A percentile compares a stretch with the other conserved stretches of the same genome.
These are phyloP conservation scores for Leptomonas pyrrhocoris DNA, from an alignment of 208 protist genomes.

Conservation along the genomic window DNA sequence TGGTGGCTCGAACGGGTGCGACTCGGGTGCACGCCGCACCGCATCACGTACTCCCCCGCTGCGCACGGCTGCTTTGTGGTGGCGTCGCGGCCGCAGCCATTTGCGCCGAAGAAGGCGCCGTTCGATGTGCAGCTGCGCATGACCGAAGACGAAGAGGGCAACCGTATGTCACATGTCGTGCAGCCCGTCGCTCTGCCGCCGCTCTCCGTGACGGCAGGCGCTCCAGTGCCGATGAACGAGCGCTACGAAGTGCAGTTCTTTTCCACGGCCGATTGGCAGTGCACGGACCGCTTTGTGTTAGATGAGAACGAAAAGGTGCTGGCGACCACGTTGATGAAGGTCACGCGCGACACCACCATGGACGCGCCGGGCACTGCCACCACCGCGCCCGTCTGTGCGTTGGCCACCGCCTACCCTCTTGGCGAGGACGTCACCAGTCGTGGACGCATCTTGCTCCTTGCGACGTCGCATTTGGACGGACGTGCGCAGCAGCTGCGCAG, in stretches of 20 bases:
- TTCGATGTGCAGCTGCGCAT: conserved; percentile 86
- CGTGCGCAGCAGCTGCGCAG: conserved; percentile 40
- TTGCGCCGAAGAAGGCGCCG: conserved; percentile 62
- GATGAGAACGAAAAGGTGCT: conserved; percentile 88
- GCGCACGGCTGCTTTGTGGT: conserved; percentile 74
- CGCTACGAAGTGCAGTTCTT: conserved; percentile 70
- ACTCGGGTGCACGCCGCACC: conserved; percentile 82
- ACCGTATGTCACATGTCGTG: conserved; percentile 42
- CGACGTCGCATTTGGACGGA: conserved; percentile 36
- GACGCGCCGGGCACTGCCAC: conserved; percentile 31
- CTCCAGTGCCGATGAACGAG: conserved; percentile 73
- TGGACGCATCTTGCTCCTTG: conserved; percentile 69
- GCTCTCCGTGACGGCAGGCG: conserved; percentile 40
- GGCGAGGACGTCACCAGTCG: conserved; percentile 86
- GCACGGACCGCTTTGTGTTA: conserved; percentile 48
- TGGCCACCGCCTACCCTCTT: conserved; percentile 85
- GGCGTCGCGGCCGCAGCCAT: conserved; percentile 66
- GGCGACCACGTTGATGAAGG: conserved; percentile 48
- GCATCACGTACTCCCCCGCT: conserved; percentile 73
- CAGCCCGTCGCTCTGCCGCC: conserved; percentile 49
- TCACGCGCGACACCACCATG: conserved; percentile 55
- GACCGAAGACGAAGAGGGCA: conserved; percentile 58
- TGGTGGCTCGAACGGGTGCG: conserved; percentile 79
- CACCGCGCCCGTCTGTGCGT: conserved; percentile 67
- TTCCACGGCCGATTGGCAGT: conserved; percentile 55